Conservation (phyloP, 2,329 filamentous ascomycete species). For the Colletotrichum limetticola region DNA sequence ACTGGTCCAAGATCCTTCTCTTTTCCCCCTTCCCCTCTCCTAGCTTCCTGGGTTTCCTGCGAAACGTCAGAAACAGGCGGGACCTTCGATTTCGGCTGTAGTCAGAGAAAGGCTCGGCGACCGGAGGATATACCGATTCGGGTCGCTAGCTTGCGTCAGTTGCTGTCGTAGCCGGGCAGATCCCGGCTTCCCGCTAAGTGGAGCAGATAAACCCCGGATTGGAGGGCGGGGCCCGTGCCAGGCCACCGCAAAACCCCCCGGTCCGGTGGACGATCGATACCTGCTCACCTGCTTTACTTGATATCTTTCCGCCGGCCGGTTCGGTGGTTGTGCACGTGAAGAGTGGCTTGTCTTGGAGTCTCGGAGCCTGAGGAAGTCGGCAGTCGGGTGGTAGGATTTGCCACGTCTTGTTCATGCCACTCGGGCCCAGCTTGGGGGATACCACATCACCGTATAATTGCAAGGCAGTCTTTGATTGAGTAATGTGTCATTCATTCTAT, state of each 20-base stretch:
- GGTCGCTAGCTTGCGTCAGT: conserved; percentile 7
- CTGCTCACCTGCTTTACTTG: neutral
- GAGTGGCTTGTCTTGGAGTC: neutral
- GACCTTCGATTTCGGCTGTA: neutral
- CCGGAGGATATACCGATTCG: conserved; percentile 30
- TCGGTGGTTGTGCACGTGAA: neutral
- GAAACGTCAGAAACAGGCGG: neutral
- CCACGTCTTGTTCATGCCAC: neutral
- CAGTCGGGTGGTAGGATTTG: too few species aligned
- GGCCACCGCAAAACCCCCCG: neutral
- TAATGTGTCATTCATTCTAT: neutral
- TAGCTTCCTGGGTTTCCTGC: neutral
- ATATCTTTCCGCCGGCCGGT: neutral
- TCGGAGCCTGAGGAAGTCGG: neutral
- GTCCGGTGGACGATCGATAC: neutral
- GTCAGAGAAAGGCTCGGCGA: neutral
- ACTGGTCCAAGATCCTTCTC: neutral
- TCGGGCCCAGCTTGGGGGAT: neutral
- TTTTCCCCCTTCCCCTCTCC: neutral
- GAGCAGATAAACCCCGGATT: neutral
- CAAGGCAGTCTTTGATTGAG: neutral
- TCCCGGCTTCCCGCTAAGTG: conserved; percentile 9
- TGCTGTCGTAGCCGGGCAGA: conserved; percentile 17
- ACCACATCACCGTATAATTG: neutral
- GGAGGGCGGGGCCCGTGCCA: neutral